Conservation (phyloP, 768 basidiomycete genomes). For the Boletus reticulatus region DNA sequence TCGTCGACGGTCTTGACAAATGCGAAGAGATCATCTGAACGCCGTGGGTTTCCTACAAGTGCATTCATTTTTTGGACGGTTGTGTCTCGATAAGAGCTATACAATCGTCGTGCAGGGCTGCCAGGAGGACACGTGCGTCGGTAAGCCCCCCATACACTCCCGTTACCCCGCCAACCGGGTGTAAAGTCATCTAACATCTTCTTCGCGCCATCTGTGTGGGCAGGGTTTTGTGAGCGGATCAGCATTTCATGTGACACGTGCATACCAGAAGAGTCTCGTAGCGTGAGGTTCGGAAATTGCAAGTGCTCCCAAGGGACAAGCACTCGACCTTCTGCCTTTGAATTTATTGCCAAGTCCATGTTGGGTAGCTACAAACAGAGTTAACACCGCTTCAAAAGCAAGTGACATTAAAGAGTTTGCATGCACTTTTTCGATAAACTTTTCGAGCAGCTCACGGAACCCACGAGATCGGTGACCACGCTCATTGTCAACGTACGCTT, state of each 20-base stretch:
- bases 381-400: not conserved
- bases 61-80: constrained; percentile 29
- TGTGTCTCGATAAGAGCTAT: constrained; percentile 66
- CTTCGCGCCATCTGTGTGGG: constrained; percentile 45
- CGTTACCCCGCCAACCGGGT: constrained; percentile 82
- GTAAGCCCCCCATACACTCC: constrained; percentile 93
- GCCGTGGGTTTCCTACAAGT: constrained; percentile 24
- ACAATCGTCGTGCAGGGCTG: constrained; percentile 78
- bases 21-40: constrained; percentile 52
- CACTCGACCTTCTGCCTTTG: constrained; percentile 90
- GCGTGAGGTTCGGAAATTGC: constrained; percentile 69
- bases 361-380: constrained; percentile 65
- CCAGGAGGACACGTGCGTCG: constrained; percentile 85
- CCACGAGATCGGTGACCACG: constrained; percentile 76
- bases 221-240: not conserved
- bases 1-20: constrained; percentile 66
- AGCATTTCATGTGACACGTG: not conserved
- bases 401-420: constrained; percentile 11
- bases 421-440: constrained; percentile 60
- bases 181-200: constrained; percentile 63
- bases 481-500: constrained; percentile 57
- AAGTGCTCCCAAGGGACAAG: constrained; percentile 90
- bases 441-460: constrained; percentile 73
- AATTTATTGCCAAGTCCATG: constrained; percentile 93
- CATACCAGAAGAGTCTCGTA: constrained; percentile 34